Base-by-base conservation (phyloP, 2,329 filamentous ascomycete species). In the Plenodomus biglobosus region DNA sequence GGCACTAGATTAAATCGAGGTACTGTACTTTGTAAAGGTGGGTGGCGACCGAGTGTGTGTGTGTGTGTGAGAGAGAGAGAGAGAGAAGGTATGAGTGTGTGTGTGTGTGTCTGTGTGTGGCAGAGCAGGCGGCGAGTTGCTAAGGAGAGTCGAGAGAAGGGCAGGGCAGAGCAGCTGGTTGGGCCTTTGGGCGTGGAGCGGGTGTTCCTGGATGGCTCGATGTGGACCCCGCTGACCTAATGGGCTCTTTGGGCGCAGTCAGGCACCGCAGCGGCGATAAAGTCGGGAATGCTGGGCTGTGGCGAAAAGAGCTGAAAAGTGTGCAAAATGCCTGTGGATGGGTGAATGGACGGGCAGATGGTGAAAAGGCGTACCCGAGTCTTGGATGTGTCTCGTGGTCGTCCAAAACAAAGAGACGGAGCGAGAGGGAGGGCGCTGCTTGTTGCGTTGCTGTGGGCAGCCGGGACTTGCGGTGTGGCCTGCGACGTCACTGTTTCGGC, bases 401-500 rank as follows among this genome's bases (percentile, higher is more conserved):
- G 34, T 39, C 48, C 27, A 50, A 32, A 35, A 40, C 40, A 43
- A 30, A 35, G 53, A 56, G 50, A 53, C 56, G 50, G 56, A 53
- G 53, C 43, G n/a, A n/a, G n/a, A n/a, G n/a, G n/a, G n/a, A n/a
- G n/a, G n/a, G n/a, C n/a, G n/a, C n/a, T n/a, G n/a, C n/a, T n/a
- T n/a, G 42, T 30, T 22, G 42, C 13, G 34, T 44, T 18, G 50
- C 44, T 52, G 46, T 41, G 43, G 51, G 55, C 53, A 56, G 48
- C 56, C 47, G 42, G 42, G 42, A 48, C 37, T 52, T 52, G 56
- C 56, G 56, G 56, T 59, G 49, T 55, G 48, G 40, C 37, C 37
- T 53, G 54, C 55, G 52, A 59, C 55, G 56, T 59, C 56, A 59
- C 56, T 46, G 27, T 53, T 53, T 53, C 46, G 52, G 46, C 44